Percentiles rank a stretch among this genome's conserved stretches.
Conservation (phyloP, 2,329 filamentous ascomycete species). For the Aureobasidium sp. region DNA sequence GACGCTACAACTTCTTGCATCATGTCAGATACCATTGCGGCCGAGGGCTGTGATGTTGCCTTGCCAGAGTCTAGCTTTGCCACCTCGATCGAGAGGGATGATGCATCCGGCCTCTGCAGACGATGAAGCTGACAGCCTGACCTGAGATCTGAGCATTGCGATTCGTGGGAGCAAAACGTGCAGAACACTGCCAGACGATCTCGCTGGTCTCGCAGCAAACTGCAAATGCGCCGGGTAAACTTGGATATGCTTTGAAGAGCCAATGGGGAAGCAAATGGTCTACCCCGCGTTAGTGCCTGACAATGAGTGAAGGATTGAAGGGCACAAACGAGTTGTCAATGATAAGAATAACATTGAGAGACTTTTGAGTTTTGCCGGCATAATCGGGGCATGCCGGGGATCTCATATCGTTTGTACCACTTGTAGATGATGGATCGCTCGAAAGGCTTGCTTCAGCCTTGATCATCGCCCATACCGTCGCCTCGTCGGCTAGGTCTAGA, state of each 20-base stretch:
- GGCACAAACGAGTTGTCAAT: slow-evolving; percentile 33
- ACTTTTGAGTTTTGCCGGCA: not conserved
- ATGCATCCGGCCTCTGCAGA: slow-evolving; percentile 3
- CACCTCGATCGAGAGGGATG: not conserved
- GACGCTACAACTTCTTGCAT: not conserved
- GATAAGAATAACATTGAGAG: slow-evolving; percentile 30
- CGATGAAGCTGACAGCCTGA: slow-evolving; percentile 11
- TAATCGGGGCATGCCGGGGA: not conserved
- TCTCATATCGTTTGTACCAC: not conserved
- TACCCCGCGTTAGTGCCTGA: not conserved
- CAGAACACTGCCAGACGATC: slow-evolving; percentile 12
- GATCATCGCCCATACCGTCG: slow-evolving; percentile 6
- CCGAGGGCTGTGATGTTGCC: not conserved
- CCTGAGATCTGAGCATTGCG: not conserved
- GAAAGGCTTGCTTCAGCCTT: slow-evolving; percentile 6
- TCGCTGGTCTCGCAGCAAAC: not conserved
- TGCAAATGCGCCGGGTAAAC: slow-evolving; percentile 5
- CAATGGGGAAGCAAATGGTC: slow-evolving; percentile 2
- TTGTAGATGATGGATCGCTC: not conserved
- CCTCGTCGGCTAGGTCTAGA: slow-evolving; percentile 4
- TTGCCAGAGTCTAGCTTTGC: not conserved
- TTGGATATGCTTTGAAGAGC: not conserved
- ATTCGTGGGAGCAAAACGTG: not conserved
- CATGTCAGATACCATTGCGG: not conserved
- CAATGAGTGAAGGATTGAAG: not conserved